phyloP scores from a whole-genome alignment of 2,329 filamentous ascomycete species.

The Ilyonectria sp. region DNA sequence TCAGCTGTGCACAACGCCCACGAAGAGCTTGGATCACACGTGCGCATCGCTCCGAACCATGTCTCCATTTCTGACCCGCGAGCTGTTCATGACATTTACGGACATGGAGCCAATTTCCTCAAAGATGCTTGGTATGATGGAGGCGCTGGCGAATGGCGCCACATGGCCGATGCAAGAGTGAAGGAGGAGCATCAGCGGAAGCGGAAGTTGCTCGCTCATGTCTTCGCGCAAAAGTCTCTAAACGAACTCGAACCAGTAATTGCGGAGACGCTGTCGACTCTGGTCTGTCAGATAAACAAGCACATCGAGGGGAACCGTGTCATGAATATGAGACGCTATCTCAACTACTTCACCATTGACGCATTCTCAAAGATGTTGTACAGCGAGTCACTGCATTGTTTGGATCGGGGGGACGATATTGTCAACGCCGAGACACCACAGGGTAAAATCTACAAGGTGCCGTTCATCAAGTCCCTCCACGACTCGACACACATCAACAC shows the following conservation, averaged over 20 bases:
- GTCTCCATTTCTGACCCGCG: slow-evolving; percentile 19
- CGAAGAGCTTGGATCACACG: slow-evolving; percentile 16
- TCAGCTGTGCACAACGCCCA: slow-evolving; percentile 15
- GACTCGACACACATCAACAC: slow-evolving; percentile 20
- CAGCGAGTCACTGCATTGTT: slow-evolving; percentile 9
- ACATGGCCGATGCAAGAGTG: slow-evolving; percentile 14
- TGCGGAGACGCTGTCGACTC: background rate
- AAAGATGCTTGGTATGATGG: slow-evolving; percentile 29
- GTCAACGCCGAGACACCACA: slow-evolving; percentile 10
- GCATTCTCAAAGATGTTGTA: slow-evolving; percentile 11
- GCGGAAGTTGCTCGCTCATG: slow-evolving; percentile 28
- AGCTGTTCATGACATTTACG: slow-evolving; percentile 19
- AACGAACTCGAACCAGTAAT: slow-evolving; percentile 15
- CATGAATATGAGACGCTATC: slow-evolving; percentile 3
- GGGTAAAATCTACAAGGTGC: slow-evolving; percentile 16
- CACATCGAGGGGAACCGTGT: background rate
- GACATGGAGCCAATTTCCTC: slow-evolving; percentile 22
- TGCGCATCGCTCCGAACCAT: slow-evolving; percentile 30
- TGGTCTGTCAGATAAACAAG: background rate
- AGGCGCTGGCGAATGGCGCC: slow-evolving; percentile 13
- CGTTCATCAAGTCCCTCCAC: slow-evolving; percentile 17
- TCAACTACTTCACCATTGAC: slow-evolving; percentile 34
- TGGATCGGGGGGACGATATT: slow-evolving; percentile 25
- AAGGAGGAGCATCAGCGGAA: slow-evolving; percentile 27
- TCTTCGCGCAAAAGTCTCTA: slow-evolving; percentile 20